These are phyloP conservation scores for Apophysomyces elegans DNA, from an alignment of 371 early-diverging fungal genomes.

Conservation along the genomic window DNA sequence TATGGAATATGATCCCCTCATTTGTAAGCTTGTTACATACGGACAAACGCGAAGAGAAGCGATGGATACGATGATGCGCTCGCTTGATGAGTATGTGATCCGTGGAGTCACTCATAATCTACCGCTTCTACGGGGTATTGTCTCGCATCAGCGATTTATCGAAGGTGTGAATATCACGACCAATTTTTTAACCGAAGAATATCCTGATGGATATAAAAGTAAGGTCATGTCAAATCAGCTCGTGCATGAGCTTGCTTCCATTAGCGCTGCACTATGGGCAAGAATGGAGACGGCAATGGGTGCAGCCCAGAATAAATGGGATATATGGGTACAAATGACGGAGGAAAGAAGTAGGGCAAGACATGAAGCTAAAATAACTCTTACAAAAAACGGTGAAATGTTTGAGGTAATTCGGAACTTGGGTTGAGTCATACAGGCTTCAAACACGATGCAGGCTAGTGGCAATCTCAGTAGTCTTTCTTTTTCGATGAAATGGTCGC, in stretches of 20 bases:
- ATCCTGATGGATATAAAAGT: slow-evolving; percentile 90
- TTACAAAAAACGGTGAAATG: slow-evolving; percentile 20
- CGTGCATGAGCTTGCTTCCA: slow-evolving; percentile 60
- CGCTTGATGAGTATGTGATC: slow-evolving; percentile 91
- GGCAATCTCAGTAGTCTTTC: slow-evolving; percentile 29
- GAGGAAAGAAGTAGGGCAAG: slow-evolving; percentile 52
- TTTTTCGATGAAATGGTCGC: slow-evolving; percentile 69
- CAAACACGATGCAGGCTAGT: background rate
- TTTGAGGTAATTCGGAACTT: slow-evolving; percentile 32
- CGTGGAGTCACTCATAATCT: slow-evolving; percentile 96
- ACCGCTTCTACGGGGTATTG: slow-evolving; percentile 88
- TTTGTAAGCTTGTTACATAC: slow-evolving; percentile 89
- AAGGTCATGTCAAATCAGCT: slow-evolving; percentile 51
- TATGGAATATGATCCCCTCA: slow-evolving; percentile 86
- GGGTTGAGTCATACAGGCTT: background rate
- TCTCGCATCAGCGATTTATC: slow-evolving; percentile 77
- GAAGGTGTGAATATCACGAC: slow-evolving; percentile 81
- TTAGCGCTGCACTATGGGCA: slow-evolving; percentile 72
- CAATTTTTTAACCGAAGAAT: slow-evolving; percentile 89
- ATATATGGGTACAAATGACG: slow-evolving; percentile 53
- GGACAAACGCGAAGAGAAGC: slow-evolving; percentile 83
- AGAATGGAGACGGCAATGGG: slow-evolving; percentile 67
- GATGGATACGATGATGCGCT: slow-evolving; percentile 75
- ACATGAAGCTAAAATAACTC: slow-evolving; percentile 29
- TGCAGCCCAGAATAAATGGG: slow-evolving; percentile 28